Conservation (phyloP, 2,329 filamentous ascomycete genomes). For the Claviceps purpurea region DNA sequence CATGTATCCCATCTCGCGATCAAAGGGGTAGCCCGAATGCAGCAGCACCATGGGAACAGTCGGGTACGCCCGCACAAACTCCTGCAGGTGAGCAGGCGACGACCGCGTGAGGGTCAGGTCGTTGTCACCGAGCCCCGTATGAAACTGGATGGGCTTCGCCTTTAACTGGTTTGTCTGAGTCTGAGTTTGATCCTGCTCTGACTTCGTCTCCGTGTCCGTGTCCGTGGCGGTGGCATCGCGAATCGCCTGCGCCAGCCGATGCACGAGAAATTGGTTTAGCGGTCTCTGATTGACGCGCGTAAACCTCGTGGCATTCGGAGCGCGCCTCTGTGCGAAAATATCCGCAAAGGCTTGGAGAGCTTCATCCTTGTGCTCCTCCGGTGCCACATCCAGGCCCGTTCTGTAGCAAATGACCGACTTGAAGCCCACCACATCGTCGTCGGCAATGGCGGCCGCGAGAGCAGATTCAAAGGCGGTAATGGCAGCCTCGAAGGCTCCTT, state of each 20-base stretch:
- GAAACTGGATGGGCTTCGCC: constrained; percentile 65
- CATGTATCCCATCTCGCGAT: constrained; percentile 64
- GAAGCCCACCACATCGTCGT: constrained; percentile 62
- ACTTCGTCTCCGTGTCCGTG: constrained; percentile 15
- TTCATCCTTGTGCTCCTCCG: constrained; percentile 26
- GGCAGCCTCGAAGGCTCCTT: constrained; percentile 21
- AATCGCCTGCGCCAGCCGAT: constrained; percentile 47
- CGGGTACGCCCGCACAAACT: constrained; percentile 56
- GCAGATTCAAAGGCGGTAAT: constrained; percentile 21
- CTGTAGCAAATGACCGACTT: constrained; percentile 77
- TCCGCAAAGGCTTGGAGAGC: constrained; percentile 24
- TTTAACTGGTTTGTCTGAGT: no score
- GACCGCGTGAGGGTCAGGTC: constrained; percentile 58
- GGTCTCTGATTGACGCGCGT: constrained; percentile 46
- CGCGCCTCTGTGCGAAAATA: constrained; percentile 18
- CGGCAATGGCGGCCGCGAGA: constrained; percentile 44
- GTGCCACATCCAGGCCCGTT: constrained; percentile 51
- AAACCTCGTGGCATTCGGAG: constrained; percentile 18
- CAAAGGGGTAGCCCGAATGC: constrained; percentile 72
- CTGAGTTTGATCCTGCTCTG: no score
- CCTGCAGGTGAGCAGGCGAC: constrained; percentile 64
- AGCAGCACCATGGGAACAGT: constrained; percentile 63
- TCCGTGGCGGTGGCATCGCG: constrained; percentile 20
- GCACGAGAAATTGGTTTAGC: constrained; percentile 58
- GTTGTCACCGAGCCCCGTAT: constrained; percentile 70